These are phyloP conservation scores for Sporisorium graminicola DNA, from an alignment of 1,284 basidiomycete genomes.

Conservation along the genomic window DNA sequence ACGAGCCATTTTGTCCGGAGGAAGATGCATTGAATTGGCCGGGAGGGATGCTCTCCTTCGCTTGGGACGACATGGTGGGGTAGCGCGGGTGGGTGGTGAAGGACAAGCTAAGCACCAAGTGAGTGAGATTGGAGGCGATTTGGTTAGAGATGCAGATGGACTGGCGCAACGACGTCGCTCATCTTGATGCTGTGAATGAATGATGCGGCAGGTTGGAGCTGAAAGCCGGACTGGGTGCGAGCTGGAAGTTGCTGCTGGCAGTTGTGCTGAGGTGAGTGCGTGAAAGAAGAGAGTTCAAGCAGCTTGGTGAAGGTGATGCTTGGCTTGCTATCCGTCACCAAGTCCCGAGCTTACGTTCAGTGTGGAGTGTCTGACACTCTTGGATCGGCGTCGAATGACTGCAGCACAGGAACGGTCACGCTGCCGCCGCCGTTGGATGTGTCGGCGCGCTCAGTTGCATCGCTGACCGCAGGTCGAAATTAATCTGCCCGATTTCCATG, in stretches of 20 bases:
- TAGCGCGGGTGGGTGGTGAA: background rate
- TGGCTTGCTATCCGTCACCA: background rate
- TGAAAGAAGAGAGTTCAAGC: background rate
- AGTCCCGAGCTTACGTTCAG: background rate
- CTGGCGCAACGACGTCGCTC: slow-evolving; percentile 1
- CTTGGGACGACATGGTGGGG: slow-evolving; percentile 18
- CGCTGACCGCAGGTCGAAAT: background rate
- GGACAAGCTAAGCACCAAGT: background rate
- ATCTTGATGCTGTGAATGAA: slow-evolving; percentile 10
- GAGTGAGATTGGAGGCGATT: background rate
- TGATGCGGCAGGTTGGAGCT: slow-evolving; percentile 1
- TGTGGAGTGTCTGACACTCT: slow-evolving; percentile 8
- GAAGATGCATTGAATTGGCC: slow-evolving; percentile 17
- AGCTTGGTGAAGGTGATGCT: background rate
- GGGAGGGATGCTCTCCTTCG: background rate
- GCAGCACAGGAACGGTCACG: slow-evolving; percentile 1
- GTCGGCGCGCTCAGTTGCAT: slow-evolving; percentile 4
- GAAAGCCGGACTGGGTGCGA: background rate
- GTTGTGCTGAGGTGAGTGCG: background rate
- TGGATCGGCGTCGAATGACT: background rate
- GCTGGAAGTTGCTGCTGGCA: background rate
- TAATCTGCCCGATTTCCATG: background rate
- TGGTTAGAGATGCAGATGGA: slow-evolving; percentile 3
- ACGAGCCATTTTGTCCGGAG: slow-evolving; percentile 28
- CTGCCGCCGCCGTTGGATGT: background rate